Conservation (phyloP, 805 yeast genomes). For the Saccharomycopsis babjevae region DNA sequence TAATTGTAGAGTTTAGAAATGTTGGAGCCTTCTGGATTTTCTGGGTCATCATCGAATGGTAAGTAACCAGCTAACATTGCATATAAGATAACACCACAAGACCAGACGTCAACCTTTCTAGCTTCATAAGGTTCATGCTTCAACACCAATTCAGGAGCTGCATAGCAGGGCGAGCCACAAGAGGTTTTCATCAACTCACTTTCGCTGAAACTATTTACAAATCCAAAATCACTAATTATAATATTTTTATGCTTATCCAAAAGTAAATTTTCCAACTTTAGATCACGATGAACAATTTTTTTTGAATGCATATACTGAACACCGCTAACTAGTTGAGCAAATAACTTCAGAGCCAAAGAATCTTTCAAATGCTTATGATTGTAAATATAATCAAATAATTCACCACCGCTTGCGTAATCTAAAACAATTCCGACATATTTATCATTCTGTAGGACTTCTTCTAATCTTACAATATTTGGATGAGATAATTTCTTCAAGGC, state of each 20-base stretch:
- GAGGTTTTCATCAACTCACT: slow-evolving; percentile 84
- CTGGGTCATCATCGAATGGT: slow-evolving; percentile 96
- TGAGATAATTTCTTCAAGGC: slow-evolving; percentile 79
- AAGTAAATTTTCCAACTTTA: slow-evolving; percentile 71
- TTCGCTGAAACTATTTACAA: slow-evolving; percentile 67
- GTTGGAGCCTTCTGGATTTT: slow-evolving; percentile 92
- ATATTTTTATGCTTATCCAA: slow-evolving; percentile 82
- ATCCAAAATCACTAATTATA: slow-evolving; percentile 86
- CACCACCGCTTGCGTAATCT: slow-evolving; percentile 97
- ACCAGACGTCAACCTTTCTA: slow-evolving; percentile 92
- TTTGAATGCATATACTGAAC: slow-evolving; percentile 83
- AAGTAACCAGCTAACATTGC: slow-evolving; percentile 97
- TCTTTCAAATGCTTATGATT: slow-evolving; percentile 83
- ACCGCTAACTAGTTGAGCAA: slow-evolving; percentile 90
- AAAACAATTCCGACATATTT: slow-evolving; percentile 93
- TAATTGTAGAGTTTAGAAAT: slow-evolving; percentile 84
- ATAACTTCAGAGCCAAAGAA: slow-evolving; percentile 70
- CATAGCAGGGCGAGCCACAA: slow-evolving; percentile 97
- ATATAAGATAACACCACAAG: slow-evolving; percentile 87
- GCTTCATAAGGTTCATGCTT: slow-evolving; percentile 84
- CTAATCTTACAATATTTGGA: slow-evolving; percentile 86
- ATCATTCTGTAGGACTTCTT: slow-evolving; percentile 88
- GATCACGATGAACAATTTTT: slow-evolving; percentile 73
- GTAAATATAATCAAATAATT: slow-evolving; percentile 84
- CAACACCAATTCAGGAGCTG: slow-evolving; percentile 88